phyloP scores from a whole-genome alignment of 345 rosid genomes.

The Lenwebbia sp. region DNA sequence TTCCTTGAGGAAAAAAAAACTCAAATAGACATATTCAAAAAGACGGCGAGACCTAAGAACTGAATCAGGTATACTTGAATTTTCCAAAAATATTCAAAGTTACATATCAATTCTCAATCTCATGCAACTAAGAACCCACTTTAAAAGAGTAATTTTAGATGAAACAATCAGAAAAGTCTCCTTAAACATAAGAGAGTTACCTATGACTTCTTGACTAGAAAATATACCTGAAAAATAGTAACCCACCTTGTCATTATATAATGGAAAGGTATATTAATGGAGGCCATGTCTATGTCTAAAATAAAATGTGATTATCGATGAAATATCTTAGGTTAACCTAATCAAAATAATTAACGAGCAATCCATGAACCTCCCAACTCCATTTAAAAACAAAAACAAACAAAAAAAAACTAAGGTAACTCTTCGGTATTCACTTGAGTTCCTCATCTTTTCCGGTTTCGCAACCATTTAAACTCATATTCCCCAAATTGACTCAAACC shows the following conservation, averaged over 20 bases:
- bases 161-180: background rate
- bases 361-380: background rate
- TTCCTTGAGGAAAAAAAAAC: background rate
- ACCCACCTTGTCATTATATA: background rate
- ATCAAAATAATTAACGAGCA: background rate
- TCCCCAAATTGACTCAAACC: background rate
- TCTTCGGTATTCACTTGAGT: background rate
- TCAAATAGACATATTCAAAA: background rate
- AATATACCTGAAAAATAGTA: background rate
- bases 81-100: background rate
- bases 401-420: background rate
- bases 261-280: background rate
- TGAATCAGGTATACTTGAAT: background rate
- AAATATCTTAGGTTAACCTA: background rate
- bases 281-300: background rate
- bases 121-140: background rate
- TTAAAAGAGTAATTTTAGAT: background rate
- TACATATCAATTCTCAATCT: background rate
- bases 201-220: background rate
- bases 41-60: background rate
- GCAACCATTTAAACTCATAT: background rate
- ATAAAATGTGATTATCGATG: background rate
- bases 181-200: background rate
- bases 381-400: background rate
- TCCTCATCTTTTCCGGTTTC: background rate